Evolutionary conservation across 192 early-diverging fungal species (phyloP).

Genomic region (Cetraspora pellucida): DNA sequence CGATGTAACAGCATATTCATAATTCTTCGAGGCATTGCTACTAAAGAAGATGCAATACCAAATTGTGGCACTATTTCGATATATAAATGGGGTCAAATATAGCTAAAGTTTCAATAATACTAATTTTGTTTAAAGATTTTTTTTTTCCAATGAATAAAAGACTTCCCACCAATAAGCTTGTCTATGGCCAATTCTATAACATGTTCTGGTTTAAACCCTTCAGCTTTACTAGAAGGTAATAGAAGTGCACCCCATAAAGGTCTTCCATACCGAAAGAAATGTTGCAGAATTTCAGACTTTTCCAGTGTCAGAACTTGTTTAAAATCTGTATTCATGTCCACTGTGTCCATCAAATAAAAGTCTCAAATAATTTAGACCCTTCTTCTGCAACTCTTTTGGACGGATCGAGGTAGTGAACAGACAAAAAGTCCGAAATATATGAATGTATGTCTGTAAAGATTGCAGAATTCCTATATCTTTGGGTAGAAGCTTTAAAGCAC

Average conservation of each 20-base stretch:
- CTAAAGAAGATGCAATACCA: background rate
- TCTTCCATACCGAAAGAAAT: background rate
- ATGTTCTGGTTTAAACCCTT: background rate
- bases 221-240: background rate
- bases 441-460: too few species aligned
- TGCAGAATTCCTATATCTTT: too few species aligned
- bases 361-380: too few species aligned
- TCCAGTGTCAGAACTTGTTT: too few species aligned
- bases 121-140: background rate
- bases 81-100: background rate
- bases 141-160: background rate
- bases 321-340: too few species aligned
- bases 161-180: background rate
- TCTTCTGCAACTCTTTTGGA: too few species aligned
- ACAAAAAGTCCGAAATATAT: too few species aligned
- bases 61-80: background rate
- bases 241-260: background rate
- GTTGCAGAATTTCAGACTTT: too few species aligned
- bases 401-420: too few species aligned
- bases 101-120: background rate
- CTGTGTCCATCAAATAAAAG: too few species aligned
- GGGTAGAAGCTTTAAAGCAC: too few species aligned
- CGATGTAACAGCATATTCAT: background rate
- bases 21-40: background rate
- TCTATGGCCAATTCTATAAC: background rate